Base-by-base conservation (phyloP, 441 rosid species). In the Macaranga tanarius region DNA sequence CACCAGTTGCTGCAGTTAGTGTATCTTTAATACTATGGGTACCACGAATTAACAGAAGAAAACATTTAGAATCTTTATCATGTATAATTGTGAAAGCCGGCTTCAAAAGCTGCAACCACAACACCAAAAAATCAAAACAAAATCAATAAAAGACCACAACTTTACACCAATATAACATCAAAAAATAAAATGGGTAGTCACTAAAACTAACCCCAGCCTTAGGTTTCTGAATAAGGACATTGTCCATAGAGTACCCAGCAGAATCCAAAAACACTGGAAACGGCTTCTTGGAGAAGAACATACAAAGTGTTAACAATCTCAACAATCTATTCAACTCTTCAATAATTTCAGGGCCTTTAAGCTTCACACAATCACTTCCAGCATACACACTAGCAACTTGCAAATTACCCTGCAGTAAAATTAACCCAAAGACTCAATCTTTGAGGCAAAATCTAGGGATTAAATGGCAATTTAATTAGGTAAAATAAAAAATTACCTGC, bases 1-100 rank as follows among this genome's bases (percentile, higher is more conserved):
- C 97, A 73, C 98, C 98, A 63, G 98, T 95, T 65, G 89, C 99
- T 23, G 99, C 99, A 34, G 99, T 95, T 63, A 95, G 78, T 40
- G 99, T 95, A 68, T 95, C 99, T 83, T 93, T 95, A 69, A 93
- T 93, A 88, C 97, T 87, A 75, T 95, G 98, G 38, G 97, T 93
- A 63, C 99, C 97, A 55, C 98, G 97, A 77, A 95, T 95, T 86
- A 95, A 81, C 51, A 95, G 80, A 66, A 95, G 90, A 44, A 91
- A 74, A 83, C 90, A 80, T 75, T 88, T 88, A 11, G 86, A 84
- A 69, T 77, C 81, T 73, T 79, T 85, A 76, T 95, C 97, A 23
- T 83, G 77, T 75, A 95, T 87, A 64, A 93, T 83, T 11, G 99
- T 93, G 82, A 95, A 95, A 75, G 99, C 97, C 2, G 99, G 99